Evolutionary conservation across 192 early-diverging fungal genomes (phyloP).

Genomic region (Paraglomus brasilianum): DNA sequence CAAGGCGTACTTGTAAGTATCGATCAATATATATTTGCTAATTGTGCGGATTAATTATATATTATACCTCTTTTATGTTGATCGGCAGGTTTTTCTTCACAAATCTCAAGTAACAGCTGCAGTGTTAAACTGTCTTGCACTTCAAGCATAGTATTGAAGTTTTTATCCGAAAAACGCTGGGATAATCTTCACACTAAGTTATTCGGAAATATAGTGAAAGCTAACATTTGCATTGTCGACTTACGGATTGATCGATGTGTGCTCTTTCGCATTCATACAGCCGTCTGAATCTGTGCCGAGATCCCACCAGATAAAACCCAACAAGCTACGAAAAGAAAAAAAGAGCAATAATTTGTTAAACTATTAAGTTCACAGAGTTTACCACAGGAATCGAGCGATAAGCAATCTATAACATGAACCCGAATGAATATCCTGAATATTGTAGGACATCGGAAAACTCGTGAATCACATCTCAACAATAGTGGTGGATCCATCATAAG

Average conservation of each 20-base stretch:
- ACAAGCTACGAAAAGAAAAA: constrained; percentile 27
- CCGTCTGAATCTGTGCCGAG: constrained; percentile 41
- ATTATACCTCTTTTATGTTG: constrained; percentile 21
- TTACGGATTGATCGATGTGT: no score
- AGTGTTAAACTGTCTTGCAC: constrained; percentile 56
- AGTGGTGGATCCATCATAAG: constrained; percentile 57
- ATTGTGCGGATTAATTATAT: not conserved
- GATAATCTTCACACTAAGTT: not conserved
- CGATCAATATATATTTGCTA: not conserved
- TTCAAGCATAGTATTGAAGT: constrained; percentile 48
- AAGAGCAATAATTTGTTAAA: not conserved
- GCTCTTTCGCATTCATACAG: not conserved
- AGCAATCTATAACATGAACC: not conserved
- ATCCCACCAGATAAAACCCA: constrained; percentile 40
- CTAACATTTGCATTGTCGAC: not conserved
- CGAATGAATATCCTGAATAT: constrained; percentile 38
- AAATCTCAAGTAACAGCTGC: constrained; percentile 54
- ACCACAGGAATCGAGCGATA: no score
- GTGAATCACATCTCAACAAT: constrained; percentile 52
- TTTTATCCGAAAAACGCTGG: constrained; percentile 35
- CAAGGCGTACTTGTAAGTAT: no score
- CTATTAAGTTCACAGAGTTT: no score
- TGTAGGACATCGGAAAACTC: constrained; percentile 52
- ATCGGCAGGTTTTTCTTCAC: constrained; percentile 25
- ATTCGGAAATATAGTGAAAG: constrained; percentile 17